A percentile compares a stretch with the other conserved stretches of the same genome.
Conservation (phyloP, 225 moss, liverwort and hornwort species). For the Sphagnum tenellum region DNA sequence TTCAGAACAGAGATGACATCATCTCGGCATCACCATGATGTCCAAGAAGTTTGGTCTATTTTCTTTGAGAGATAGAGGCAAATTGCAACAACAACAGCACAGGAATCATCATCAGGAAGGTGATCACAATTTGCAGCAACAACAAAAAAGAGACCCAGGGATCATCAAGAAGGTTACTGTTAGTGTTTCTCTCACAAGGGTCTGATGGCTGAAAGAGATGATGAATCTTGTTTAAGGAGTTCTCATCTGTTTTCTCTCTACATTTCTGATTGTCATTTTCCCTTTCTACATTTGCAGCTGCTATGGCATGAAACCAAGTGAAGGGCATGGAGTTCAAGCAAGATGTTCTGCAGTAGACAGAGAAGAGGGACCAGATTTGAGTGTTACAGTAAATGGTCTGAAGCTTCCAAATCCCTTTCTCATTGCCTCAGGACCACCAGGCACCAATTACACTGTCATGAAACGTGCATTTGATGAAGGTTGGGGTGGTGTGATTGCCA, state of each 20-base stretch:
- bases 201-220: no score
- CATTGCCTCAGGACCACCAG: constrained; percentile 87
- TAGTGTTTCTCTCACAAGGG: no score
- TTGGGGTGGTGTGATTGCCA: constrained; percentile 97
- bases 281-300: background rate
- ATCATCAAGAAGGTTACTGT: no score
- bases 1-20: no score
- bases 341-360: no score
- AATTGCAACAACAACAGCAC: no score
- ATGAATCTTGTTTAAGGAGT: background rate
- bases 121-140: no score
- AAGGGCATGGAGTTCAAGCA: constrained; percentile 21
- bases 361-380: constrained; percentile 49
- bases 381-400: constrained; percentile 78
- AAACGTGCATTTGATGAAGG: constrained; percentile 96
- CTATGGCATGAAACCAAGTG: background rate
- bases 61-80: no score
- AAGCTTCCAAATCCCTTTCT: constrained; percentile 83
- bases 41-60: no score
- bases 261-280: background rate
- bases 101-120: no score
- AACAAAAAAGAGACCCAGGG: no score
- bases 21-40: no score
- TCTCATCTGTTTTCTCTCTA: background rate
- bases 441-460: constrained; percentile 95